Base-by-base conservation (phyloP, 495 filamentous ascomycete species). In the Stereocaulon alpinum region DNA sequence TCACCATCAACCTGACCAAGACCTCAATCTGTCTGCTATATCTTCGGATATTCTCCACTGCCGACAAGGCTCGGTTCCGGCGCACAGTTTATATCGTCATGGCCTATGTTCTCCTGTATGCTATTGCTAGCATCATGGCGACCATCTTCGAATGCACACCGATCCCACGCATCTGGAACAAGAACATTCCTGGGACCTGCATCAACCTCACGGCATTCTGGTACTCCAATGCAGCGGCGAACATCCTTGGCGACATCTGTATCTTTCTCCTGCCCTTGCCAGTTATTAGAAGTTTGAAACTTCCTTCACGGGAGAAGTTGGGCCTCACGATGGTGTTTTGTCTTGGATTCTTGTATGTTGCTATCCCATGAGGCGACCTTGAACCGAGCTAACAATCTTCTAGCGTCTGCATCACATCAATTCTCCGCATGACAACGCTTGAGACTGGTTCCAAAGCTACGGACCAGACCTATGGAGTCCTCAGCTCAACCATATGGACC, bases 101-200 rank as follows among this genome's bases (percentile, higher is more conserved):
- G 18, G 58, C 58, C 12, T 71, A 77, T 32, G 69, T 72, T 1
- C 55, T 73, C 11, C 50, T 59, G 15, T 78, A 77, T 61, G 69
- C 71, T 9, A 59, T 75, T 29, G 69, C 68, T 47, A 74, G 75
- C 54, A 72, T 76, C 55, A 70, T 76, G 41, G 65, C 69, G 9
- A 74, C 70, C 27, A 67, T 75, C 47, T 73, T 79, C 49, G 73
- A 78, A 61, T 81, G 77, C 60, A 67, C 59, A 0, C 77, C 76
- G 0, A 66, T 80, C 40, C 37, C 64, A 14, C 73, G 68, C 40
- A 70, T 72, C 57, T 80, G 74, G 74, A 55, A 72, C 34, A 65
- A 65, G 0, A 59, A 61, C 6, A 55, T 72, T 9, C 62, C 70
- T 0, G 74, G 72, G 0, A 58, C 58, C 4, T 80, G 78, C 61